These are phyloP conservation scores for Exophiala viscosa DNA, from an alignment of 2,329 filamentous ascomycete species.

Conservation along the genomic window DNA sequence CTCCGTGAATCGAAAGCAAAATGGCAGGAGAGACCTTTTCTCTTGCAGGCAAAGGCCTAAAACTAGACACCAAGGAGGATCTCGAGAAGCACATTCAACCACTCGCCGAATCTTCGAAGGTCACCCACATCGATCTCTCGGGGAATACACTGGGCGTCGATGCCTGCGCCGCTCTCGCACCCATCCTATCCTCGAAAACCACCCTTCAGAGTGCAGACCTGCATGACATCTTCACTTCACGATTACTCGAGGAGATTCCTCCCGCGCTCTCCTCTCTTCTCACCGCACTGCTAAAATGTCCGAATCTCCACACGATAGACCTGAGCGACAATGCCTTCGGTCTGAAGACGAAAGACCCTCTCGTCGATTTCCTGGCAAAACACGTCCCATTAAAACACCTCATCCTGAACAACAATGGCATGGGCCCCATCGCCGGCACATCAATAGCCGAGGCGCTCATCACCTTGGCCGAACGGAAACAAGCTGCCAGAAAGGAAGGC, in stretches of 20 bases:
- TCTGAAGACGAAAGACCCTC: constrained; percentile 86
- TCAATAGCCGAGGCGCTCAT: constrained; percentile 84
- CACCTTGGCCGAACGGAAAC: constrained; percentile 78
- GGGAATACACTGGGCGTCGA: constrained; percentile 92
- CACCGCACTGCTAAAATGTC: constrained; percentile 78
- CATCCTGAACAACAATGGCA: constrained; percentile 96
- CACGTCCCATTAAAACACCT: constrained; percentile 90
- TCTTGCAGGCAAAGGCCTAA: constrained; percentile 85
- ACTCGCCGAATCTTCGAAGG: constrained; percentile 66
- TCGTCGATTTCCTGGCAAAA: constrained; percentile 83
- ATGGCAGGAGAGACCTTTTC: constrained; percentile 61
- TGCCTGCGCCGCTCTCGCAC: constrained; percentile 79
- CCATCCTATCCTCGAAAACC: constrained; percentile 80
- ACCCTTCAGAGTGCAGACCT: constrained; percentile 78
- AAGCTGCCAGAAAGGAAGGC: constrained; percentile 60
- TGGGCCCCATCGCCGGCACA: constrained; percentile 86
- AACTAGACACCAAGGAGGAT: constrained; percentile 84
- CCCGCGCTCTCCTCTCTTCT: constrained; percentile 81
- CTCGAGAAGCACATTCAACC: constrained; percentile 77
- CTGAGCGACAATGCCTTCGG: constrained; percentile 98
- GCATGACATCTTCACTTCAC: constrained; percentile 95
- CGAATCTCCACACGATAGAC: constrained; percentile 84
- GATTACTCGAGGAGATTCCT: constrained; percentile 89
- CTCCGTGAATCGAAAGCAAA: too few species aligned
- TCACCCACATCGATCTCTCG: constrained; percentile 80